phyloP scores from a whole-genome alignment of 2,329 filamentous ascomycete genomes.

The Colletotrichum scovillei region DNA sequence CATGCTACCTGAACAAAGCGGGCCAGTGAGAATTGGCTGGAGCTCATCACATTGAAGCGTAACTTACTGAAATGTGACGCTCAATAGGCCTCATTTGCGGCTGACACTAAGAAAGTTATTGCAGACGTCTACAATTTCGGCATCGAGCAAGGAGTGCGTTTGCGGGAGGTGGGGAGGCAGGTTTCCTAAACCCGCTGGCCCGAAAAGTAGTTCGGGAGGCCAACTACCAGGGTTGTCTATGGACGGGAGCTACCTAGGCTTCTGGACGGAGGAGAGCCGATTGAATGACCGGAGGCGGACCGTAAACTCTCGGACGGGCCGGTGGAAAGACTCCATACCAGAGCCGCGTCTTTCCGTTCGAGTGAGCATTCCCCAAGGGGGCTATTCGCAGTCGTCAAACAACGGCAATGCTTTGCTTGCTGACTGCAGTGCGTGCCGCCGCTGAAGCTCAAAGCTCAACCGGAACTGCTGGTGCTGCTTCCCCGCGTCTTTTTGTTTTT shows the following conservation, averaged over 20 bases:
- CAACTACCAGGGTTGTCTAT: too few species aligned
- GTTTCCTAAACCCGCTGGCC: neutral
- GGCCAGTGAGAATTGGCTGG: neutral
- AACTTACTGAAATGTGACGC: neutral
- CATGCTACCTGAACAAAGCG: neutral
- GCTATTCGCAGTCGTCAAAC: neutral
- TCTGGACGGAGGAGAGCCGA: conserved; percentile 4
- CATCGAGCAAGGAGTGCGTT: neutral
- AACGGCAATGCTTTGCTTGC: neutral
- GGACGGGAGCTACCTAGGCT: conserved; percentile 12
- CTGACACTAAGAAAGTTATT: neutral
- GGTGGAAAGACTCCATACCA: conserved; percentile 1
- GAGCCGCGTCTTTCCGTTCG: conserved; percentile 16
- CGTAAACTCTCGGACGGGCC: conserved; percentile 9
- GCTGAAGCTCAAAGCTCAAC: conserved; percentile 15
- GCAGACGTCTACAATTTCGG: neutral
- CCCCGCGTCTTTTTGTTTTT: conserved; percentile 11
- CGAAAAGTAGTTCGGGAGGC: neutral
- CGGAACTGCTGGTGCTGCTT: conserved; percentile 18
- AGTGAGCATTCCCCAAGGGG: neutral
- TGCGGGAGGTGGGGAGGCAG: neutral
- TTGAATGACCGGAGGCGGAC: conserved; percentile 6
- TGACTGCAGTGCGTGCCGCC: neutral
- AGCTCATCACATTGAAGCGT: neutral
- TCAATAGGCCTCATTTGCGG: neutral